phyloP scores from a whole-genome alignment of 129 eudicot species.

The Escallonia herrerae region DNA sequence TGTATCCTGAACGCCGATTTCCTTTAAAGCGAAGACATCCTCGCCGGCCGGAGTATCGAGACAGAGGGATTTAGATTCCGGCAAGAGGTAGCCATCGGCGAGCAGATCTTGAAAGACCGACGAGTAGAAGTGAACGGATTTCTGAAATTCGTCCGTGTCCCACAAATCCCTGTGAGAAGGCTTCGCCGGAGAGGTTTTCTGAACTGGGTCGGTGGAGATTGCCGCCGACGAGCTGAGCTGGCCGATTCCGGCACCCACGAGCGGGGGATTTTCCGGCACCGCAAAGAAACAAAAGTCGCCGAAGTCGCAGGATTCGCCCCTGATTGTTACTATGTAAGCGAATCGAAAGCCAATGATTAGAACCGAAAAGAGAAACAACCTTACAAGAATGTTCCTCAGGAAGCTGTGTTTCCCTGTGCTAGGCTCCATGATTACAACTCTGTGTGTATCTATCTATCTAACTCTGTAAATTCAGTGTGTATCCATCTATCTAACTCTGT shows the following conservation, averaged over 20 bases:
- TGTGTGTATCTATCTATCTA: not conserved
- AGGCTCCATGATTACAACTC: conserved; percentile 33
- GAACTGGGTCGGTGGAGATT: conserved; percentile 15
- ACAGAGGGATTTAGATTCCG: conserved; percentile 57
- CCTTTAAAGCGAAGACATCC: conserved; percentile 72
- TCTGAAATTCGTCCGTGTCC: conserved; percentile 37
- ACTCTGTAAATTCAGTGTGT: not conserved
- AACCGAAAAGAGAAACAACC: conserved; percentile 45
- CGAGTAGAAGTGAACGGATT: conserved; percentile 42
- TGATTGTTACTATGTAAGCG: conserved; percentile 60
- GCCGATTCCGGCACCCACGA: conserved; percentile 26
- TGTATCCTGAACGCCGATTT: conserved; percentile 63
- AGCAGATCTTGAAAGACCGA: conserved; percentile 71
- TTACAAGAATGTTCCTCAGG: conserved; percentile 49
- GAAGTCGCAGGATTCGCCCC: conserved; percentile 73
- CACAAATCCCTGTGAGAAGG: conserved; percentile 33
- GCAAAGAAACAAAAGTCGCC: conserved; percentile 91
- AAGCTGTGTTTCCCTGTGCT: conserved; percentile 41
- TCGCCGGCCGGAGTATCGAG: conserved; percentile 55
- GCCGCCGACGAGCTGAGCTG: conserved; percentile 23
- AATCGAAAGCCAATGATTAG: conserved; percentile 55
- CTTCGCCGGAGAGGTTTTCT: conserved; percentile 26
- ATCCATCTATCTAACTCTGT: not conserved
- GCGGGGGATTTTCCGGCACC: conserved; percentile 32
- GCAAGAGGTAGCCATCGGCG: conserved; percentile 49